Evolutionary conservation across 179 eudicot genomes (phyloP), one percentile per base, ranked within the genome.

Genomic region (Sideroxylon spinosum): DNA sequence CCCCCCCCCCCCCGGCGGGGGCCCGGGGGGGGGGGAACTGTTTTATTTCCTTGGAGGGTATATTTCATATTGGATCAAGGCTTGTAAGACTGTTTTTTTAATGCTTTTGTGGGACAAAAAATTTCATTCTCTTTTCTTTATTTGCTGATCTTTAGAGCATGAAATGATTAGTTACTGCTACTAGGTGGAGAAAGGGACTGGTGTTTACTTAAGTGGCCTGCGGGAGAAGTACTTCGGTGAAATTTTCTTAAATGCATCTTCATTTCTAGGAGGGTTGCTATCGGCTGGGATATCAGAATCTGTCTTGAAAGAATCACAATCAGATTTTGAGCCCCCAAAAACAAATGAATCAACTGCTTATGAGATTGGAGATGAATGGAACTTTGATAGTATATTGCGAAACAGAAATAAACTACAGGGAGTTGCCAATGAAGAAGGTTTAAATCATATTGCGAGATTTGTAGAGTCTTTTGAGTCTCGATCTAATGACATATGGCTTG

Each of bases 221-320:
- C 85, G 99, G 69, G 99, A 96, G 82, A 94, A 92, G 84, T 86
- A 96, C 81, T 96, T 96, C 82, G 98, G 99, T 68, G 99, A 92
- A 91, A 23, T 94, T 23, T 96, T 96, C 86, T 84, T 85, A 69
- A 96, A 96, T 89, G 97, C 94, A 32, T 91, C 97, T 67, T 75
- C 88, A 19, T 83, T 76, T 85, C 72, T 86, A 44, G 84, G 85
- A 78, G 81, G 81, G 71, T 76, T 82, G 59, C 63, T 81, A 17
- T 78, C 91, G 23, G 75, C 85, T 52, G 79, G 55, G 79, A 75
- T 73, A 56, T 61, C 82, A 68, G 88, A 80, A 63, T 78, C 89
- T 56, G 70, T 79, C 80, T 52, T 70, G 9, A 79, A 70, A 78
- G 78, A 81, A 59, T 71, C 87, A 13, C 74, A 29, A 67, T 64